Evolutionary conservation across 192 early-diverging fungal species (phyloP).

Genomic region (Phycomyces nitens): DNA sequence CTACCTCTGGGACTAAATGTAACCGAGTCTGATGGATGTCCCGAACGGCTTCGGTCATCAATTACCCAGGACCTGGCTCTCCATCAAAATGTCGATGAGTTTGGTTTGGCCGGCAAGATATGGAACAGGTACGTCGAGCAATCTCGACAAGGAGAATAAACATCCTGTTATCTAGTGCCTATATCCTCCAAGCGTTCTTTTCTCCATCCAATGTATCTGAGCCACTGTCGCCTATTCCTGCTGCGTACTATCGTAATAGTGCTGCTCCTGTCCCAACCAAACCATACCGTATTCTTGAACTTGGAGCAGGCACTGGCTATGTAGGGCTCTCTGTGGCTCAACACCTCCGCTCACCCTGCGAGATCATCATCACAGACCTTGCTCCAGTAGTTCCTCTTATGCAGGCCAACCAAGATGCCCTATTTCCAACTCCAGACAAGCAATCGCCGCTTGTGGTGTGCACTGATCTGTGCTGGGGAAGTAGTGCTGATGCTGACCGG

Average conservation of each 20-base stretch:
- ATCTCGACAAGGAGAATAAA: not conserved
- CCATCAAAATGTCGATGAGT: conserved; percentile 40
- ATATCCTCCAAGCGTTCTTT: conserved; percentile 40
- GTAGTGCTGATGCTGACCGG: conserved; percentile 24
- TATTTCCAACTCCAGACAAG: conserved; percentile 18
- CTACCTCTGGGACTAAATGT: conserved; percentile 27
- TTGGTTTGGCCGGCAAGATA: conserved; percentile 52
- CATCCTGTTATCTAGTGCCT: conserved; percentile 31
- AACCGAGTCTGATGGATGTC: conserved; percentile 13
- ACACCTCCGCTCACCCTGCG: conserved; percentile 21
- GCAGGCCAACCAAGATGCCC: conserved; percentile 34
- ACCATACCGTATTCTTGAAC: conserved; percentile 40
- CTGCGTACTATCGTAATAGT: conserved; percentile 28
- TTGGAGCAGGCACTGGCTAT: conserved; percentile 54
- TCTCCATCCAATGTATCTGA: conserved; percentile 21
- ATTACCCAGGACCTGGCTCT: not conserved
- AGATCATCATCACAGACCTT: conserved; percentile 44
- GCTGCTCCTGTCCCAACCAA: not conserved
- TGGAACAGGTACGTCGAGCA: conserved; percentile 42
- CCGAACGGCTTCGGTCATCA: conserved; percentile 7
- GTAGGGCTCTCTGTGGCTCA: conserved; percentile 45
- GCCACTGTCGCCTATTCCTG: conserved; percentile 40
- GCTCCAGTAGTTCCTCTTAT: conserved; percentile 45
- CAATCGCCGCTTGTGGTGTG: too few relatives aligned
- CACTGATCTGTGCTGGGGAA: conserved; percentile 35